These are phyloP conservation scores for Exophiala sp. DNA, from an alignment of 2,329 filamentous ascomycete species.

Conservation along the genomic window DNA sequence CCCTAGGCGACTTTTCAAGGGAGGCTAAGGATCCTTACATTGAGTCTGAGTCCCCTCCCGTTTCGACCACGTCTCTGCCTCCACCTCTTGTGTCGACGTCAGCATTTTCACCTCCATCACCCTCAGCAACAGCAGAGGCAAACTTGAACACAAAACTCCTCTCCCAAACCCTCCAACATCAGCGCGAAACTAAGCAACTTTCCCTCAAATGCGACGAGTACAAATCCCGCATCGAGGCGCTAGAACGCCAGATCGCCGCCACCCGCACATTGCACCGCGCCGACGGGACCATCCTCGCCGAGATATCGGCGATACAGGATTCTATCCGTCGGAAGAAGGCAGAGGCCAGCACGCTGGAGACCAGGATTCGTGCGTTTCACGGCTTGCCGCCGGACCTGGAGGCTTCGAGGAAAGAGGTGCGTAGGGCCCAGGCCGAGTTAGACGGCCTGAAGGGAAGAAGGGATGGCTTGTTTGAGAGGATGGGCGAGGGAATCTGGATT, in stretches of 20 bases:
- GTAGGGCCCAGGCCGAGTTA: slow-evolving; percentile 60
- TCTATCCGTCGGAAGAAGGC: slow-evolving; percentile 44
- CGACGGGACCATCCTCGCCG: background rate
- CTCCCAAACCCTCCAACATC: slow-evolving; percentile 67
- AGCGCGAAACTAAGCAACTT: slow-evolving; percentile 63
- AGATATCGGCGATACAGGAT: slow-evolving; percentile 4
- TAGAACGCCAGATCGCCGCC: slow-evolving; percentile 31
- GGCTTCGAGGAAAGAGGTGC: slow-evolving; percentile 64
- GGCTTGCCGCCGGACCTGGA: slow-evolving; percentile 66
- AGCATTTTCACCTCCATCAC: slow-evolving; percentile 31
- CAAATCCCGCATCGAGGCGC: slow-evolving; percentile 47
- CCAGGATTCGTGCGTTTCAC: slow-evolving; percentile 60
- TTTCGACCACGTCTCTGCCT: background rate
- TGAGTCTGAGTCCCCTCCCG: no score
- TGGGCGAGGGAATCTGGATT: background rate
- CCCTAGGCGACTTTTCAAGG: no score
- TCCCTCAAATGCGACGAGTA: slow-evolving; percentile 63
- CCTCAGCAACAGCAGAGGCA: slow-evolving; percentile 35
- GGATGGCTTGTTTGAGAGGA: slow-evolving; percentile 68
- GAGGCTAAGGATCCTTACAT: no score
- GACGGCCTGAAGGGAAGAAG: slow-evolving; percentile 55
- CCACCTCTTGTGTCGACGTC: background rate
- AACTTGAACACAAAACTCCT: slow-evolving; percentile 39
- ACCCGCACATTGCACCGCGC: background rate
- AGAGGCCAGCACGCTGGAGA: slow-evolving; percentile 52